Percentiles rank a stretch among this genome's conserved stretches.
These are phyloP conservation scores for Trichoderma parareesei DNA, from an alignment of 495 filamentous ascomycete species.

Conservation along the genomic window DNA sequence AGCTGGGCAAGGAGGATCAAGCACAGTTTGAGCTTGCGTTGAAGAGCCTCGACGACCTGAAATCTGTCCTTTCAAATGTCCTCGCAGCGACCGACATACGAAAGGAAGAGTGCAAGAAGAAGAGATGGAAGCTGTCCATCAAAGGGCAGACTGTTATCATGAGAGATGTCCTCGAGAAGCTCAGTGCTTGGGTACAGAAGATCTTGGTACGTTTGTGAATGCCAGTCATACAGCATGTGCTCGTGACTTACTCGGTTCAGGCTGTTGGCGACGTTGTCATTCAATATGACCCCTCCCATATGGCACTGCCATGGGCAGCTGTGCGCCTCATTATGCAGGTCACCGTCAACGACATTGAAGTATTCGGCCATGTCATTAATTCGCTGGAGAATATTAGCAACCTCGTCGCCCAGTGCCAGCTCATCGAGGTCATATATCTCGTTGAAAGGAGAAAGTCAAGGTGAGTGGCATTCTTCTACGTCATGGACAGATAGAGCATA, in stretches of 20 bases:
- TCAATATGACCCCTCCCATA: conserved; percentile 5
- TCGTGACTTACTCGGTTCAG: conserved; percentile 1
- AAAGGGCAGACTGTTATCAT: conserved; percentile 2
- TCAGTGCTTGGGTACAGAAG: conserved; percentile 3
- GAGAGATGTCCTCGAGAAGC: neutral
- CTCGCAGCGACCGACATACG: neutral
- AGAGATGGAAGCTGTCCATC: neutral
- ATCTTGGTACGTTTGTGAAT: neutral
- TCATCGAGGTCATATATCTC: neutral
- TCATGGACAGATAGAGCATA: neutral
- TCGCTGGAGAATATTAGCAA: conserved; percentile 4
- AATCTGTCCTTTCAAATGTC: neutral
- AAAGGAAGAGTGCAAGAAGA: conserved; percentile 9
- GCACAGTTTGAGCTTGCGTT: neutral
- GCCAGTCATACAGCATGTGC: neutral
- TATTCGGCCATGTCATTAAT: conserved; percentile 3
- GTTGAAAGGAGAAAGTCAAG: neutral
- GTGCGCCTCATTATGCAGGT: neutral
- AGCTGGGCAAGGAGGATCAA: conserved; percentile 2
- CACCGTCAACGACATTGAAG: conserved; percentile 7
- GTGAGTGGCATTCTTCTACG: neutral
- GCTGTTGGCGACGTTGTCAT: neutral
- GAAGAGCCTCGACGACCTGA: neutral
- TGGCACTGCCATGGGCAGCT: conserved; percentile 6
- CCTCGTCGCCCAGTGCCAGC: neutral